These are phyloP conservation scores for Heliosperma pusillum DNA, from an alignment of 148 eudicot genomes.

Conservation along the genomic window DNA sequence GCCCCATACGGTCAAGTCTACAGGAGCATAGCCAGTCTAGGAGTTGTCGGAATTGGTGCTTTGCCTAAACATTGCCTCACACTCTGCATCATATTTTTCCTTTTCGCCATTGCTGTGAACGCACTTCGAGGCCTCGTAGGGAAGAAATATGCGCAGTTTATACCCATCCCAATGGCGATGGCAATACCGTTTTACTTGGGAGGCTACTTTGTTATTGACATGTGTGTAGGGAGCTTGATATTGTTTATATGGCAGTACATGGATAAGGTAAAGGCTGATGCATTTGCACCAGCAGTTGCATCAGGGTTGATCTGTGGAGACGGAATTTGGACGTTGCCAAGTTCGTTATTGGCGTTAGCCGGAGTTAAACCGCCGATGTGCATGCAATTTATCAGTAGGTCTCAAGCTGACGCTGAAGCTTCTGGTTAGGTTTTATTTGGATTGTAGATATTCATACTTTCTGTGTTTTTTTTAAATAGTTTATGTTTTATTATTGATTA, in stretches of 20 bases:
- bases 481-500: background rate
- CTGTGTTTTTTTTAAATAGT: background rate
- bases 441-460: slow-evolving; percentile 1
- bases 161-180: slow-evolving; percentile 86
- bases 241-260: slow-evolving; percentile 45
- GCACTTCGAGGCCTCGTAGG: slow-evolving; percentile 38
- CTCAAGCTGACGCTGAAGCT: slow-evolving; percentile 2
- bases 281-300: slow-evolving; percentile 62
- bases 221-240: slow-evolving; percentile 70
- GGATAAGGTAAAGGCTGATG: slow-evolving; percentile 51
- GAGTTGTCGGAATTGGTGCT: slow-evolving; percentile 54
- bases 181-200: slow-evolving; percentile 76
- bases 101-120: slow-evolving; percentile 43
- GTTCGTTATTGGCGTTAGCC: slow-evolving; percentile 54
- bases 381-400: slow-evolving; percentile 45
- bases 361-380: slow-evolving; percentile 67
- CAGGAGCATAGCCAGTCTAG: slow-evolving; percentile 55
- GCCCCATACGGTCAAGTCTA: slow-evolving; percentile 56
- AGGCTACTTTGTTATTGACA: slow-evolving; percentile 60
- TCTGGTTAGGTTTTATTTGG: background rate
- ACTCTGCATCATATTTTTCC: slow-evolving; percentile 50
- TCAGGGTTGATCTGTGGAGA: slow-evolving; percentile 85
- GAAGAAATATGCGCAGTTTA: slow-evolving; percentile 33
- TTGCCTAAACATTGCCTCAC: slow-evolving; percentile 61
- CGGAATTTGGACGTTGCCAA: slow-evolving; percentile 72